phyloP scores from a whole-genome alignment of 371 early-diverging fungal species.

The Circinella umbellata region DNA sequence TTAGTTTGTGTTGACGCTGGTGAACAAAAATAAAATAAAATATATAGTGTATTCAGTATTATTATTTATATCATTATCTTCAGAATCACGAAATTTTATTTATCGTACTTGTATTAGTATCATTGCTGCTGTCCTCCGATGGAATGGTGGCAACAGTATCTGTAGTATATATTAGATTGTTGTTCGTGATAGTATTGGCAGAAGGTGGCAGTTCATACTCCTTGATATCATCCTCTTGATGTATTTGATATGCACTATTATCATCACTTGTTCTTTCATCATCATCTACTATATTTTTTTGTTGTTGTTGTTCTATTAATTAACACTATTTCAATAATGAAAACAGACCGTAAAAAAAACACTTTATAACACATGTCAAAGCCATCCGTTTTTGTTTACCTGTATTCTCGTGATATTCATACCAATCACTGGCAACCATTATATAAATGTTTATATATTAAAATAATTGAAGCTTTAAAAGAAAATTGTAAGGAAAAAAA shows the following conservation, averaged over 20 bases:
- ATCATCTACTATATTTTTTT: neutral
- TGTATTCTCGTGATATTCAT: conserved; percentile 10
- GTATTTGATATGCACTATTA: conserved; percentile 6
- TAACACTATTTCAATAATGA: too few species aligned
- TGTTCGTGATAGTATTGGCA: neutral
- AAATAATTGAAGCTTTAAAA: neutral
- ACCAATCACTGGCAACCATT: conserved; percentile 11
- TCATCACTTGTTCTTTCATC: neutral
- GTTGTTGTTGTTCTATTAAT: too few species aligned
- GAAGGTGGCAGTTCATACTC: conserved; percentile 14
- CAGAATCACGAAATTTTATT: neutral
- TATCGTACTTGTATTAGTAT: neutral
- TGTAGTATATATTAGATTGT: neutral
- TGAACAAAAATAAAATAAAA: neutral
- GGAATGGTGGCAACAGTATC: neutral
- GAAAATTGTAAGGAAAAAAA: too few species aligned
- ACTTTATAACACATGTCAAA: too few species aligned
- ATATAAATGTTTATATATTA: neutral
- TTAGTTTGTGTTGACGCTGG: neutral
- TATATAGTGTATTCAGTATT: neutral
- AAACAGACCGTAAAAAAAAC: too few species aligned
- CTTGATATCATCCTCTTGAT: conserved; percentile 15
- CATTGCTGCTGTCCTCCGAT: neutral
- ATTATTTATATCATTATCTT: neutral
- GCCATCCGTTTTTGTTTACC: too few species aligned